Evolutionary conservation across 208 protist genomes (phyloP).

Genomic region (Leishmania aethiopica): DNA sequence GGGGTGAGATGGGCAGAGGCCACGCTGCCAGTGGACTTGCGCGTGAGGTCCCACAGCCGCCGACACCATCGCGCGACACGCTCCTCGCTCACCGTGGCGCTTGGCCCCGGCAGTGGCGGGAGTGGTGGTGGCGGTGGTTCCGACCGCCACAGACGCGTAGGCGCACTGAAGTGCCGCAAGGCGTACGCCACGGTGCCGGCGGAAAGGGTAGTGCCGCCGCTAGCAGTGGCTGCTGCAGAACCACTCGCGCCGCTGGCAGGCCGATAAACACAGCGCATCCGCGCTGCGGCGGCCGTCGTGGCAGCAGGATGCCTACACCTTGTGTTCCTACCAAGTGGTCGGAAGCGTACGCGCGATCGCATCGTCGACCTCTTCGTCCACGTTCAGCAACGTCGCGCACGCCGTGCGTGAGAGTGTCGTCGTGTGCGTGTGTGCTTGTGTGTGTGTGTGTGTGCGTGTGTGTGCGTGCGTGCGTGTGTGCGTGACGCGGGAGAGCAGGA

Average conservation of each 20-base stretch:
- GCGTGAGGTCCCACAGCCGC: conserved; percentile 60
- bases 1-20: conserved; percentile 5
- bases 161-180: not conserved
- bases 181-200: not conserved
- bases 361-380: not conserved
- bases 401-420: not conserved
- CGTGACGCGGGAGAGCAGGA: not conserved
- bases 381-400: not conserved
- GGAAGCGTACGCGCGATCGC: not conserved
- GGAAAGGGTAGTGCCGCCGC: not conserved
- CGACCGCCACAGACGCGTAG: not conserved
- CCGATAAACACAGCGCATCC: not conserved
- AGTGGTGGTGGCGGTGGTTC: not conserved
- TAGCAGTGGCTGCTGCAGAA: not conserved
- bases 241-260: not conserved
- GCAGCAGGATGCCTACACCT: conserved; percentile 11
- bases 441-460: not conserved
- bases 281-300: not conserved
- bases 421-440: conserved; percentile 8
- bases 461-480: not conserved
- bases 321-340: not conserved
- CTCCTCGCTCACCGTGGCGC: conserved; percentile 42
- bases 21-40: conserved; percentile 14
- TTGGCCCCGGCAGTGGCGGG: not conserved
- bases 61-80: conserved; percentile 73